Evolutionary conservation across 495 filamentous ascomycete species (phyloP), one percentile per base, ranked within the genome.

Genomic region (Darksidea phi): DNA sequence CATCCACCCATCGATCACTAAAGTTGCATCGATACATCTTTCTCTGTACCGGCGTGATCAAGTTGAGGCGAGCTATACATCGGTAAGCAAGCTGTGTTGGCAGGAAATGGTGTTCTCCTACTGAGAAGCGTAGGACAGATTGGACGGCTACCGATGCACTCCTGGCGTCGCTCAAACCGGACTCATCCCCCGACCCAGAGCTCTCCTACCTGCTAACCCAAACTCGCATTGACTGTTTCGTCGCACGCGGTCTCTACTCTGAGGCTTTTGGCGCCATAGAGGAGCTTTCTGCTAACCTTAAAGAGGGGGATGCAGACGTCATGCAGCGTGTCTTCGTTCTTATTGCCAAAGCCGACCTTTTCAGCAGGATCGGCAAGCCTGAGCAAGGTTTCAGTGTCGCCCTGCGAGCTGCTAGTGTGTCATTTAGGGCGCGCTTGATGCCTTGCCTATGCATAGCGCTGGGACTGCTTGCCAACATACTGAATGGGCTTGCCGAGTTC

Each of bases 381-480:
- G 84, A 91, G 57, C 87, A 86, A 63, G 94, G 88, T 0, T 94
- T 97, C 69, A 90, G 88, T 3, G 78, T 95, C 17, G 86, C 86
- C 18, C 78, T 97, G 67, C 81, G 89, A 20, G 94, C 92, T 1
- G 88, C 89, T 1, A 86, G 79, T 69, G 84, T 90, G 32, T 86
- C 91, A 0, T 84, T 87, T 78, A 80, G 86, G 38, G 82, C 88
- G 1, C 78, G 85, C 7, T 75, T 96, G 15, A 75, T 95, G 18
- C 81, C 88, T 1, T 80, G 80, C 34, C 79, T 97, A 17, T 95
- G 91, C 85, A 84, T 87, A 62, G 86, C 91, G 0, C 80, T 95
- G 28, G 84, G 83, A 26, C 80, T 82, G 1, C 71, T 97, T 1
- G 80, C 85, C 7, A 81, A 78, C 15, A 84, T 95, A 2, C 74